These are phyloP conservation scores for Xylaria digitata DNA, from an alignment of 2,329 filamentous ascomycete species.

Conservation along the genomic window DNA sequence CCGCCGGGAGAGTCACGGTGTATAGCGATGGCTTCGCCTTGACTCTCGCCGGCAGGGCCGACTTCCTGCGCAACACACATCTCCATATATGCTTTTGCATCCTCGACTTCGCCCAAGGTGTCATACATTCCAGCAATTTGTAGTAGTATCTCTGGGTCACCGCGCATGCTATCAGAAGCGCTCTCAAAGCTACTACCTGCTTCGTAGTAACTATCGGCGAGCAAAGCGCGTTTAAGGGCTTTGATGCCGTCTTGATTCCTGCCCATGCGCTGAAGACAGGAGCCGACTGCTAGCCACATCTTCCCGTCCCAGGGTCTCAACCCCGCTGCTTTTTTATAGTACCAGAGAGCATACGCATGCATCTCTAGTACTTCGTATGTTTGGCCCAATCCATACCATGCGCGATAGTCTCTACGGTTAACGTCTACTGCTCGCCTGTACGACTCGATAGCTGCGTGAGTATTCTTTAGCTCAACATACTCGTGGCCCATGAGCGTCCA, in stretches of 20 bases:
- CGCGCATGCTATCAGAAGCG: conserved; percentile 59
- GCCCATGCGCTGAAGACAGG: conserved; percentile 90
- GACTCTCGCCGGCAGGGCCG: conserved; percentile 60
- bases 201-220: conserved; percentile 89
- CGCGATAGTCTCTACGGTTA: conserved; percentile 94
- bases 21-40: conserved; percentile 64
- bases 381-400: conserved; percentile 97
- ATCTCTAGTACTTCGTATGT: conserved; percentile 98
- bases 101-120: conserved; percentile 77
- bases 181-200: conserved; percentile 66
- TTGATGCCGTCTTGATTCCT: conserved; percentile 92
- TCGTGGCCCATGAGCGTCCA: conserved; percentile 99
- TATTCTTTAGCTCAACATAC: conserved; percentile 98
- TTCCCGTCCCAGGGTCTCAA: conserved; percentile 96
- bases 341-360: conserved; percentile 97
- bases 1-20: conserved; percentile 64
- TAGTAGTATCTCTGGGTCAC: conserved; percentile 87
- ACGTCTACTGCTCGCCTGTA: conserved; percentile 96
- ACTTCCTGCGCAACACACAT: conserved; percentile 93
- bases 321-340: conserved; percentile 94
- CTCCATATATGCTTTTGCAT: conserved; percentile 95
- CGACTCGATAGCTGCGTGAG: conserved; percentile 95
- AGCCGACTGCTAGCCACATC: conserved; percentile 98
- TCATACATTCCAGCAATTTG: conserved; percentile 94
- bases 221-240: conserved; percentile 89